Evolutionary conservation across 2,329 filamentous ascomycete genomes (phyloP).

Genomic region (Leptographium wingfieldii): DNA sequence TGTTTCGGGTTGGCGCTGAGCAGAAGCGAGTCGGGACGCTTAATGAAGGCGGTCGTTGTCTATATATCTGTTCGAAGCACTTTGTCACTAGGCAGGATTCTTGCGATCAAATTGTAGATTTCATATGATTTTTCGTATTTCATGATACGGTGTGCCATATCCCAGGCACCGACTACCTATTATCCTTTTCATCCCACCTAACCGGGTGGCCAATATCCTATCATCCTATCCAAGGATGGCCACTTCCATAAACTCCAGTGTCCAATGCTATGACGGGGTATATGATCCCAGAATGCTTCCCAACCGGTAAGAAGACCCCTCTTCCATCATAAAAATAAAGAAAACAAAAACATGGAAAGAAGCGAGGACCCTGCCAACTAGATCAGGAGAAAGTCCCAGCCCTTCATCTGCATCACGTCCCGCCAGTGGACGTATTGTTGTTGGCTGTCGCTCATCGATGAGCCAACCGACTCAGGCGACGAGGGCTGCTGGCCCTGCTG

Average conservation of each 20-base stretch:
- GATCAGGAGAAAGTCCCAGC: conserved; percentile 88
- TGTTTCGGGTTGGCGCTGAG: neutral
- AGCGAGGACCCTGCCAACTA: conserved; percentile 24
- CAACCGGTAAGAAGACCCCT: neutral
- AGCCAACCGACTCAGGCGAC: conserved; percentile 18
- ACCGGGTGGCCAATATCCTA: neutral
- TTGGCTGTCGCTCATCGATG: conserved; percentile 17
- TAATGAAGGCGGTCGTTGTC: neutral
- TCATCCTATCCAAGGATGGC: neutral
- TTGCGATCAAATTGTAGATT: neutral
- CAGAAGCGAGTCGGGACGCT: neutral
- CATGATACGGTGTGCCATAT: neutral
- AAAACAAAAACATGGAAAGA: conserved; percentile 6
- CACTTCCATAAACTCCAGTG: neutral
- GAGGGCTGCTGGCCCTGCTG: conserved; percentile 14
- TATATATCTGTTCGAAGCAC: neutral
- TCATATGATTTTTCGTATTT: neutral
- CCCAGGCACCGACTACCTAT: neutral
- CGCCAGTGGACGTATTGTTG: conserved; percentile 78
- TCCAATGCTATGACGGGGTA: neutral
- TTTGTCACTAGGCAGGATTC: neutral
- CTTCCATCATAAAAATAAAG: neutral
- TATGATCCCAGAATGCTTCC: neutral
- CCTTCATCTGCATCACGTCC: conserved; percentile 82
- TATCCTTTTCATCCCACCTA: neutral